phyloP scores from a whole-genome alignment of 139 green algal genomes.

The Nannochloris sp. region DNA sequence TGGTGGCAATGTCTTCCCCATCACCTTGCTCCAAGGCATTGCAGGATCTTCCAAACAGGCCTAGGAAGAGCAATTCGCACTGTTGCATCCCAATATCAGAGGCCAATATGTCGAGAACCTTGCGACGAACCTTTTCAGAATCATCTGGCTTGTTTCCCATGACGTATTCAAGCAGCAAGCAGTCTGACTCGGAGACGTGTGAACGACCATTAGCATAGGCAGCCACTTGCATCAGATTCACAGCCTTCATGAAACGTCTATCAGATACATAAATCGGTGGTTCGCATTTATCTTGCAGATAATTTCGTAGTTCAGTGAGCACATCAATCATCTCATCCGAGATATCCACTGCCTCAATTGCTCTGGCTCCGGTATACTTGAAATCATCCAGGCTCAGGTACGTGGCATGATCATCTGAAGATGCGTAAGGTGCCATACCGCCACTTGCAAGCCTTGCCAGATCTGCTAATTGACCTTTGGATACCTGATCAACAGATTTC shows the following conservation, averaged over 20 bases:
- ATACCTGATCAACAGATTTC: slow-evolving; percentile 50
- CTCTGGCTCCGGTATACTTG: slow-evolving; percentile 21
- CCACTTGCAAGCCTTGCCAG: slow-evolving; percentile 13
- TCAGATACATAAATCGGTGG: slow-evolving; percentile 64
- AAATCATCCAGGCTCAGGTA: slow-evolving; percentile 49
- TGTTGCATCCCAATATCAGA: slow-evolving; percentile 63
- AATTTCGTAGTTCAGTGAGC: slow-evolving; percentile 59
- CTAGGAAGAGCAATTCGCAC: slow-evolving; percentile 36
- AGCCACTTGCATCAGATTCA: slow-evolving; percentile 55
- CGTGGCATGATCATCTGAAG: background rate
- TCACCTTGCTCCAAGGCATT: slow-evolving; percentile 24
- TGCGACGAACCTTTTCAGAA: slow-evolving; percentile 64
- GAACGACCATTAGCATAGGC: slow-evolving; percentile 67
- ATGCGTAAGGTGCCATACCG: background rate
- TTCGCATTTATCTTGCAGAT: slow-evolving; percentile 72
- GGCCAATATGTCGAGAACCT: slow-evolving; percentile 57
- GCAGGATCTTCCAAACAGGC: slow-evolving; percentile 52
- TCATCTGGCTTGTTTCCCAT: slow-evolving; percentile 74
- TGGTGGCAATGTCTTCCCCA: slow-evolving; percentile 11
- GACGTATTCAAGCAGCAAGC: slow-evolving; percentile 80
- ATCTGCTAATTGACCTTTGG: slow-evolving; percentile 10
- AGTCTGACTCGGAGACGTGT: slow-evolving; percentile 64
- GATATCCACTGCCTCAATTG: slow-evolving; percentile 37
- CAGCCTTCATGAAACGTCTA: slow-evolving; percentile 54
- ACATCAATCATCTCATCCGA: slow-evolving; percentile 61